Percentiles rank a stretch among this genome's conserved stretches.
phyloP scores from a whole-genome alignment of 305 asterid genomes.

The Ajuga reptans region DNA sequence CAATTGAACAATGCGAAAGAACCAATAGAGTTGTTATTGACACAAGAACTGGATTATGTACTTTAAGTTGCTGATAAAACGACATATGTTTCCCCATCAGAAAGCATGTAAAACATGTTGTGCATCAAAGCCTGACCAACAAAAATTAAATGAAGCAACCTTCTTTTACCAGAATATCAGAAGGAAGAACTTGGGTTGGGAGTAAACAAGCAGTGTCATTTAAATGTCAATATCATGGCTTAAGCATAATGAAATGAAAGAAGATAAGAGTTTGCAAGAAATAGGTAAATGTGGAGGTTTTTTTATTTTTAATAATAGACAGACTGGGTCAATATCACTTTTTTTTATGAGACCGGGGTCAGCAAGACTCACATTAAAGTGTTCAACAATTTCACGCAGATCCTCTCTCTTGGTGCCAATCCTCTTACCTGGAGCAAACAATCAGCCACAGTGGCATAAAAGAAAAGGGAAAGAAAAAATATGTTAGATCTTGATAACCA shows the following conservation, averaged over 20 bases:
- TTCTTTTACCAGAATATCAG: neutral
- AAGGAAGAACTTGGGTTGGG: neutral
- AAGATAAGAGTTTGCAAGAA: neutral
- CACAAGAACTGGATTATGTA: neutral
- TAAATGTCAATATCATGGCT: neutral
- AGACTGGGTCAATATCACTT: neutral
- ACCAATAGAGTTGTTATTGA: no score
- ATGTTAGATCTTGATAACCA: neutral
- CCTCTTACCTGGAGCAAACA: slow-evolving; percentile 50
- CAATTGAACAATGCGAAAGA: no score
- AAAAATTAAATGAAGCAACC: neutral
- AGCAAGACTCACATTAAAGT: slow-evolving; percentile 76
- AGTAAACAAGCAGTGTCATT: neutral
- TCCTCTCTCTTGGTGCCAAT: slow-evolving; percentile 68
- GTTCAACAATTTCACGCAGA: slow-evolving; percentile 71
- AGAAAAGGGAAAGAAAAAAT: neutral
- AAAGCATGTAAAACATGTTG: neutral
- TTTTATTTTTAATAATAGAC: neutral
- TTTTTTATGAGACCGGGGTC: neutral
- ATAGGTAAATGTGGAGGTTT: neutral
- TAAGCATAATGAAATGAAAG: neutral
- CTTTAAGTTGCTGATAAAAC: neutral
- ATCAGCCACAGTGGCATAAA: slow-evolving; percentile 14
- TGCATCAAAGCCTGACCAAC: neutral
- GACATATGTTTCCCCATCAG: neutral